Evolutionary conservation across 2,329 filamentous ascomycete species (phyloP).

Genomic region (Fusarium nisikadoi): DNA sequence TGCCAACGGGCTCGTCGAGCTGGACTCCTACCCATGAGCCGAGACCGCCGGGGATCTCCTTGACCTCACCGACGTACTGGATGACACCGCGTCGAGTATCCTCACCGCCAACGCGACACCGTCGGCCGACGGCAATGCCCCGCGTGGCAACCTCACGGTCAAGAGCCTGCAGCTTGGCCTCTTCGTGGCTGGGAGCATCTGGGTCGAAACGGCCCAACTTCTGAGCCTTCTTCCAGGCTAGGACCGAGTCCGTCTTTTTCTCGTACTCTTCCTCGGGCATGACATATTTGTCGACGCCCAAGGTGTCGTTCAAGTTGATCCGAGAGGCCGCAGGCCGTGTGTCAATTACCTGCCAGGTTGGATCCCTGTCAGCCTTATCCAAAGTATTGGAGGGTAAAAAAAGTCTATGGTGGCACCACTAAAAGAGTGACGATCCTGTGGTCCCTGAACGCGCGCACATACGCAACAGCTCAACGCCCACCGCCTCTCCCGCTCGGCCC

Average conservation of each 20-base stretch:
- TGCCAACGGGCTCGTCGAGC: conserved; percentile 83
- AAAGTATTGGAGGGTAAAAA: conserved; percentile 33
- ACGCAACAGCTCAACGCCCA: conserved; percentile 23
- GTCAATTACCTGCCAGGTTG: conserved; percentile 74
- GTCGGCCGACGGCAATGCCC: conserved; percentile 71
- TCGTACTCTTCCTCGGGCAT: conserved; percentile 90
- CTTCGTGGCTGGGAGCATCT: conserved; percentile 76
- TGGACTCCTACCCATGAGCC: conserved; percentile 79
- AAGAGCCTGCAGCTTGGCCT: conserved; percentile 75
- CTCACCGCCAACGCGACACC: conserved; percentile 73
- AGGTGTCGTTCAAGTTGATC: conserved; percentile 83
- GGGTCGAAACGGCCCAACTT: conserved; percentile 98
- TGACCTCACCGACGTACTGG: conserved; percentile 77
- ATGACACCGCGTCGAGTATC: conserved; percentile 77
- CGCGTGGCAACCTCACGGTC: conserved; percentile 76
- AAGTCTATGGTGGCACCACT: conserved; percentile 14
- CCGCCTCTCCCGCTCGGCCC: conserved; percentile 36
- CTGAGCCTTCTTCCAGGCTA: conserved; percentile 95
- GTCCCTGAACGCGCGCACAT: background rate
- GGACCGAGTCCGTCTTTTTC: conserved; percentile 84
- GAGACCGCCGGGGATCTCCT: conserved; percentile 74
- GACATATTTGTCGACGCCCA: conserved; percentile 86
- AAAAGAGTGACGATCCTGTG: conserved; percentile 20
- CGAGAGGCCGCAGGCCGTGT: conserved; percentile 79
- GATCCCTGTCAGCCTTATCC: conserved; percentile 46